Conservation (phyloP, 345 rosid genomes). For the Acer saccharum region DNA sequence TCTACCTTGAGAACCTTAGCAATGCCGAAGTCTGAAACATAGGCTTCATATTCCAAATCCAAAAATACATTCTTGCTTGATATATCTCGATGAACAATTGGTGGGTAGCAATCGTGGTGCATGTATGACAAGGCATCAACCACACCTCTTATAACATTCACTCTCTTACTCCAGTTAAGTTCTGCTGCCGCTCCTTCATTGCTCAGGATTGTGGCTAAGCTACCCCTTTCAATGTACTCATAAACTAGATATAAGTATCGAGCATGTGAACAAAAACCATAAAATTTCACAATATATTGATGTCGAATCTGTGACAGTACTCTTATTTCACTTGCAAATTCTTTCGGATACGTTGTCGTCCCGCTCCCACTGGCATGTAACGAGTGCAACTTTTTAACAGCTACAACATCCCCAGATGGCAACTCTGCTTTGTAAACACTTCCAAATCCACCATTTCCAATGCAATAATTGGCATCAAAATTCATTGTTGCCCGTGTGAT, state of each 20-base stretch:
- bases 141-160: conserved; percentile 20
- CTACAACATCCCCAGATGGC: not conserved
- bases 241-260: conserved; percentile 6
- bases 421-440: not conserved
- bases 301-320: conserved; percentile 16
- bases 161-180: conserved; percentile 19
- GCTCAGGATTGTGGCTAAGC: not conserved
- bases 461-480: conserved; percentile 17
- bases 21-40: conserved; percentile 21
- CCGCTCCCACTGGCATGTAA: not conserved
- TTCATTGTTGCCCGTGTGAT: conserved; percentile 18
- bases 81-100: conserved; percentile 30
- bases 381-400: conserved; percentile 15
- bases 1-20: conserved; percentile 16
- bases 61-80: conserved; percentile 28
- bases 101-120: conserved; percentile 28
- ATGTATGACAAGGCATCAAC: conserved; percentile 22
- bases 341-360: not conserved
- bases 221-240: conserved; percentile 22
- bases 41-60: conserved; percentile 27
- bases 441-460: conserved; percentile 19
- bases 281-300: not conserved
- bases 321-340: conserved; percentile 8
- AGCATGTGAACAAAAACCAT: conserved; percentile 4
- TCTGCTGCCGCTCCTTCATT: not conserved